phyloP scores from a whole-genome alignment of 352 stramenopile genomes.

The Phytophthora citricola region DNA sequence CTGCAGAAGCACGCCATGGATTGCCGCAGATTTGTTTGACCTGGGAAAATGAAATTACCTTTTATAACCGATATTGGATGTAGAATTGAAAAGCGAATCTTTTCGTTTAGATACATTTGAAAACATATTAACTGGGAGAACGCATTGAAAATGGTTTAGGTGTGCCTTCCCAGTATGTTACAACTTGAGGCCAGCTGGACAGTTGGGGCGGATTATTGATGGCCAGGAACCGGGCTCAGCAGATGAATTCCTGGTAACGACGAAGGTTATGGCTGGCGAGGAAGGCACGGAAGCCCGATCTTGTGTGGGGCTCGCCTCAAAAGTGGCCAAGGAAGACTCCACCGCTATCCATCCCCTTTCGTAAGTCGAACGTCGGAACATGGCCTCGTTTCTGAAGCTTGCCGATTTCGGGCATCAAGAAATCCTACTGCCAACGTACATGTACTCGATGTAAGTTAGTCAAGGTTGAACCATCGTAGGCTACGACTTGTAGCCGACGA shows the following conservation, averaged over 20 bases:
- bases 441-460: too few species aligned
- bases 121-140: neutral
- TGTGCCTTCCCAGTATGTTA: slow-evolving; percentile 17
- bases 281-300: slow-evolving; percentile 15
- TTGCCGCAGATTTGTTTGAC: slow-evolving; percentile 14
- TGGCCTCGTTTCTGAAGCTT: slow-evolving; percentile 5
- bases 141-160: neutral
- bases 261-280: slow-evolving; percentile 6
- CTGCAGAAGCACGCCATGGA: slow-evolving; percentile 21
- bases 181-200: slow-evolving; percentile 23
- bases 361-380: slow-evolving; percentile 18
- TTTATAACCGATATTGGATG: too few species aligned
- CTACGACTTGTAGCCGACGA: too few species aligned
- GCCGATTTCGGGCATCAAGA: neutral
- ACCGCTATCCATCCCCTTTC: slow-evolving; percentile 1
- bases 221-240: slow-evolving; percentile 16
- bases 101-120: neutral
- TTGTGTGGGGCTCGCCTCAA: slow-evolving; percentile 7
- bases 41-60: neutral
- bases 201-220: slow-evolving; percentile 17
- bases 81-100: neutral
- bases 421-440: too few species aligned
- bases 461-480: too few species aligned
- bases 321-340: slow-evolving; percentile 22
- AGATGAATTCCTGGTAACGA: slow-evolving; percentile 12